These are phyloP conservation scores for Populus tomentosa DNA, from an alignment of 441 rosid species.

Conservation along the genomic window DNA sequence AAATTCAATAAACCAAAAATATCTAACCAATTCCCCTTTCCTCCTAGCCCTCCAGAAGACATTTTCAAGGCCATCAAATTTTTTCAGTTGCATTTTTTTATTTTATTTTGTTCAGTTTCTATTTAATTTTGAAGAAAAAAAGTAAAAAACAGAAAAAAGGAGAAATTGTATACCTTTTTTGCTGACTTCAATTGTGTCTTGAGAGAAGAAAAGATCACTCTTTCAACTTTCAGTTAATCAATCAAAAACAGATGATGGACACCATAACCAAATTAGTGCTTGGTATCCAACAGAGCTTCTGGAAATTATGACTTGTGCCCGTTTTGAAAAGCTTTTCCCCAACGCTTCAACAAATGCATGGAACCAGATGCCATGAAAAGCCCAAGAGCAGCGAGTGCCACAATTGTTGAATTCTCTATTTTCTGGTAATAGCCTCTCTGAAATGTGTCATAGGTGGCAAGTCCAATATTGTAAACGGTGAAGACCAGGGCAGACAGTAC, in stretches of 20 bases:
- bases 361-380: slow-evolving; percentile 71
- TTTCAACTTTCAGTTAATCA: slow-evolving; percentile 17
- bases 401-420: slow-evolving; percentile 67
- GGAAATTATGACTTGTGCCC: slow-evolving; percentile 63
- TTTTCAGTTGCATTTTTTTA: not conserved
- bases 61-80: not conserved
- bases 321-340: slow-evolving; percentile 91
- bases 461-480: not conserved
- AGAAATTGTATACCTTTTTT: not conserved
- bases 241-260: slow-evolving; percentile 1
- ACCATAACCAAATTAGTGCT: slow-evolving; percentile 4
- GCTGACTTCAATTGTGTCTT: not conserved
- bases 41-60: not conserved
- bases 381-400: slow-evolving; percentile 61
- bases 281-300: not conserved
- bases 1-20: not conserved
- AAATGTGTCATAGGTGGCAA: slow-evolving; percentile 19
- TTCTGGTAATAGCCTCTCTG: slow-evolving; percentile 69
- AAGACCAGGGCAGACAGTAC: not conserved
- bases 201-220: not conserved
- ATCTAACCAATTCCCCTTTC: not conserved
- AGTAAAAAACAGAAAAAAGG: not conserved
- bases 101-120: not conserved
- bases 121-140: not conserved
- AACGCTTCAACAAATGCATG: slow-evolving; percentile 69